Evolutionary conservation across 371 early-diverging fungal genomes (phyloP).

Genomic region (Apophysomyces variabilis): DNA sequence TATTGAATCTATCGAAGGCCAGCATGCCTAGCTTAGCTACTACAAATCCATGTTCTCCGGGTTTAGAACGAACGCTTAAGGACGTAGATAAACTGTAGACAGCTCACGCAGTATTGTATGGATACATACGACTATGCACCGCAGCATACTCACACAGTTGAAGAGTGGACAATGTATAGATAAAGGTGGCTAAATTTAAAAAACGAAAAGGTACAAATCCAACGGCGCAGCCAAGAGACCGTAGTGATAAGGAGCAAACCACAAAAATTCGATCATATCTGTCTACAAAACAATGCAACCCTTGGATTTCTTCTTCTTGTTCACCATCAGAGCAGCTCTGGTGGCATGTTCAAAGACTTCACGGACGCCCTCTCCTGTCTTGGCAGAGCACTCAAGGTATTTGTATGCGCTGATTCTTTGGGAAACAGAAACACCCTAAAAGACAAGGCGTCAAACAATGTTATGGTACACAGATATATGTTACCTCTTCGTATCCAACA

Average conservation of each 20-base stretch:
- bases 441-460: constrained; percentile 7
- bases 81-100: constrained; percentile 1
- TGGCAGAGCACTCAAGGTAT: constrained; percentile 96
- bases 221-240: constrained; percentile 12
- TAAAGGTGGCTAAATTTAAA: constrained; percentile 6
- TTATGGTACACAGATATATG: not conserved
- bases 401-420: constrained; percentile 86
- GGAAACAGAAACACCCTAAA: constrained; percentile 74
- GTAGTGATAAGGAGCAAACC: constrained; percentile 11
- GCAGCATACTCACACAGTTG: constrained; percentile 7
- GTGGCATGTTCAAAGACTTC: constrained; percentile 96
- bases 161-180: constrained; percentile 6
- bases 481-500: constrained; percentile 82
- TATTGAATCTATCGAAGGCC: too few relatives aligned
- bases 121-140: not conserved
- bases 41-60: not conserved
- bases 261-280: constrained; percentile 4
- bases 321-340: constrained; percentile 78
- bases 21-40: too few relatives aligned
- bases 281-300: constrained; percentile 59
- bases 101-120: not conserved
- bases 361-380: constrained; percentile 88
- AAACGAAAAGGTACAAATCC: constrained; percentile 12
- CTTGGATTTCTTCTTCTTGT: constrained; percentile 49
- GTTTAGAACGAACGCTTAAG: not conserved